phyloP scores from a whole-genome alignment of 805 yeast species.

The Spathaspora arborariae region DNA sequence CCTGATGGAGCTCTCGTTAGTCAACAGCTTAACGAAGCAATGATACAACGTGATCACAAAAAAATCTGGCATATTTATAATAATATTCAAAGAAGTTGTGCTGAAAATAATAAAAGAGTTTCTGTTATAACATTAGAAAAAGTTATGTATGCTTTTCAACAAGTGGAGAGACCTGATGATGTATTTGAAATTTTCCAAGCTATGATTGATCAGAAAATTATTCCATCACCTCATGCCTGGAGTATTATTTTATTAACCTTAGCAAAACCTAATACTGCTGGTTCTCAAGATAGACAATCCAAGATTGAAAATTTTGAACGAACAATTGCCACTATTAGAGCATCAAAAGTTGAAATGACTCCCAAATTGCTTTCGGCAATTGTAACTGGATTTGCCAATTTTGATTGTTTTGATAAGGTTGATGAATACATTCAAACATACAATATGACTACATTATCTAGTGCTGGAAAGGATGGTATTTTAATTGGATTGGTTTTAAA shows the following conservation, averaged over 20 bases:
- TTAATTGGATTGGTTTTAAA: slow-evolving; percentile 42
- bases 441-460: slow-evolving; percentile 9
- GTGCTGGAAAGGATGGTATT: slow-evolving; percentile 36
- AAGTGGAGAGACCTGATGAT: slow-evolving; percentile 27
- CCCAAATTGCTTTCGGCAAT: slow-evolving; percentile 46
- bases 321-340: slow-evolving; percentile 27
- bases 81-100: slow-evolving; percentile 21
- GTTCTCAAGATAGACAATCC: slow-evolving; percentile 19
- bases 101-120: slow-evolving; percentile 26
- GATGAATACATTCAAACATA: slow-evolving; percentile 32
- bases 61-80: slow-evolving; percentile 19
- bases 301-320: slow-evolving; percentile 21
- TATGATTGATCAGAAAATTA: slow-evolving; percentile 35
- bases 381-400: slow-evolving; percentile 44
- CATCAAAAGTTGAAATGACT: slow-evolving; percentile 30
- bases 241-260: slow-evolving; percentile 52
- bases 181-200: slow-evolving; percentile 49
- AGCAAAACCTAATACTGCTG: slow-evolving; percentile 28
- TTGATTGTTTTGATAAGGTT: slow-evolving; percentile 40
- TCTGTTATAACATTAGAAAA: slow-evolving; percentile 38
- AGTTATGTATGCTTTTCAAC: slow-evolving; percentile 46
- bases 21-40: slow-evolving; percentile 19
- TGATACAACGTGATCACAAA: slow-evolving; percentile 15
- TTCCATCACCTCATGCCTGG: slow-evolving; percentile 53
- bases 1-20: slow-evolving; percentile 29